Percentiles rank a stretch among this genome's conserved stretches.
These are phyloP conservation scores for Bruguiera hainesii DNA, from an alignment of 441 rosid species.

Conservation along the genomic window DNA sequence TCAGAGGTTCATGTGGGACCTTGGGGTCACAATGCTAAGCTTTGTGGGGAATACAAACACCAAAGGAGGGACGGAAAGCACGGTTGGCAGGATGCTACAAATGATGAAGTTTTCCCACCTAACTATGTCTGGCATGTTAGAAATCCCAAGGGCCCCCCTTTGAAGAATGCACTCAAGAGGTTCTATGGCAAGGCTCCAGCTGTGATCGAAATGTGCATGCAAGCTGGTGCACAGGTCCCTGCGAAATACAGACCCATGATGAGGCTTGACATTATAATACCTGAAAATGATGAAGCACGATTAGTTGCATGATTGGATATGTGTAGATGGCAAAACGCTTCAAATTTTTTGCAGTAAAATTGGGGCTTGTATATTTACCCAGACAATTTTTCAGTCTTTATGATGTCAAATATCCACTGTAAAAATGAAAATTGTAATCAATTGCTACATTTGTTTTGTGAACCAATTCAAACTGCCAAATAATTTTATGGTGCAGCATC, in stretches of 20 bases:
- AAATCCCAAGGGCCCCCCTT: constrained; percentile 66
- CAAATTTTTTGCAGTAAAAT: neutral
- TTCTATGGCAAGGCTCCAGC: constrained; percentile 79
- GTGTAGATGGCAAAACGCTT: neutral
- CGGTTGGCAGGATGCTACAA: constrained; percentile 74
- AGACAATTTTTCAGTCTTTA: neutral
- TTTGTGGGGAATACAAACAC: constrained; percentile 73
- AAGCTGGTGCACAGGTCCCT: constrained; percentile 59
- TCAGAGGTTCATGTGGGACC: constrained; percentile 77
- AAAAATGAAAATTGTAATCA: neutral
- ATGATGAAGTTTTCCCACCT: constrained; percentile 73
- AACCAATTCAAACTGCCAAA: no score
- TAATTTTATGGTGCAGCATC: no score
- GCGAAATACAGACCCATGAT: constrained; percentile 64
- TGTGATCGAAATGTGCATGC: constrained; percentile 56
- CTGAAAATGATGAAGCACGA: constrained; percentile 52
- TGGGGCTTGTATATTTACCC: neutral
- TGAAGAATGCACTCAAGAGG: constrained; percentile 53
- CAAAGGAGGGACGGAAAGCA: constrained; percentile 97
- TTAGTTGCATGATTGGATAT: constrained; percentile 40
- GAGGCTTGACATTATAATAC: constrained; percentile 76
- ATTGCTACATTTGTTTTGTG: neutral
- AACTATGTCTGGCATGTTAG: constrained; percentile 80
- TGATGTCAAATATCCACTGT: neutral
- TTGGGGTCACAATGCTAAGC: constrained; percentile 82